Conservation (phyloP, 495 filamentous ascomycete species). For the Xylaria flabelliformis region DNA sequence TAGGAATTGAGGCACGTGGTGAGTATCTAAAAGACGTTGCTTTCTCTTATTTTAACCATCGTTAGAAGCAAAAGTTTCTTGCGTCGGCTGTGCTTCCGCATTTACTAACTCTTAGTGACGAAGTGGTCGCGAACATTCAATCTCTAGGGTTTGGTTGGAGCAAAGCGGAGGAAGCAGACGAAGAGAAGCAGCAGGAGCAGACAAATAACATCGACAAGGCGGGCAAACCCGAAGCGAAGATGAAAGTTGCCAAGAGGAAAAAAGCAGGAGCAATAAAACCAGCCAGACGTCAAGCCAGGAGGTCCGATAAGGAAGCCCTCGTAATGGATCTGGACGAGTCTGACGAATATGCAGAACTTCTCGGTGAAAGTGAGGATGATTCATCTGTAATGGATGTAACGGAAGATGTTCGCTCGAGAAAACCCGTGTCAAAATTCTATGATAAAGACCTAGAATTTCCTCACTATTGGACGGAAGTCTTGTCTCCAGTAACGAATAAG, state of each 20-base stretch:
- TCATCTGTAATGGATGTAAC: constrained; percentile 46
- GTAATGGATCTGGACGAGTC: constrained; percentile 57
- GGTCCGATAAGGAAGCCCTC: constrained; percentile 44
- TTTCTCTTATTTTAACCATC: not conserved
- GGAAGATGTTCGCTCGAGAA: constrained; percentile 34
- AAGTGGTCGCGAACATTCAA: constrained; percentile 84
- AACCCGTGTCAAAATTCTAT: constrained; percentile 43
- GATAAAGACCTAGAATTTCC: constrained; percentile 81
- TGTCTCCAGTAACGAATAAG: constrained; percentile 78
- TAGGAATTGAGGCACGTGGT: constrained; percentile 70
- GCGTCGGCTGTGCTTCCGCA: not conserved
- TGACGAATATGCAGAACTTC: constrained; percentile 46
- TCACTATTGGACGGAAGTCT: constrained; percentile 91
- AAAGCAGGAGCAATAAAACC: constrained; percentile 32
- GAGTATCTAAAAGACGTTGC: not conserved
- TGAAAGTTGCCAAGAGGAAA: constrained; percentile 25
- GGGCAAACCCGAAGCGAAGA: constrained; percentile 27
- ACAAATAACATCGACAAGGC: constrained; percentile 22
- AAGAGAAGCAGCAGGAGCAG: constrained; percentile 45
- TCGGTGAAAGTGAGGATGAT: constrained; percentile 49
- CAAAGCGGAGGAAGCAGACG: constrained; percentile 74
- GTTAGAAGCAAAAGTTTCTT: not conserved
- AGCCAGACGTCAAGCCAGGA: constrained; percentile 34
- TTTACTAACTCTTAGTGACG: constrained; percentile 39
- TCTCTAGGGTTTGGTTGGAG: constrained; percentile 91